phyloP scores from a whole-genome alignment of 257 asterid species.

The Gardenia jasminoides region DNA sequence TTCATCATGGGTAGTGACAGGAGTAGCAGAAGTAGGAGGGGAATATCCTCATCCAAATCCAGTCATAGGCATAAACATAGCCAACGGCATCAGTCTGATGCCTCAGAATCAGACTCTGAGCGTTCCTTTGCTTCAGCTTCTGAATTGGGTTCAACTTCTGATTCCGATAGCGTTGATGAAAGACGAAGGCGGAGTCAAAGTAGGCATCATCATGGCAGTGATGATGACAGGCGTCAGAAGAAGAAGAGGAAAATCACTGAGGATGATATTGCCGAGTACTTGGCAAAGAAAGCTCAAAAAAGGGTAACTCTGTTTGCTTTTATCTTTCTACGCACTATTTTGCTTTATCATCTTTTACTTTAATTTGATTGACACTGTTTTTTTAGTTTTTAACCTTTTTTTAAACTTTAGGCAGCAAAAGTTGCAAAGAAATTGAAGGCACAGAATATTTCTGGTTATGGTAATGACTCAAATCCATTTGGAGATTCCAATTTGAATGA shows the following conservation, averaged over 20 bases:
- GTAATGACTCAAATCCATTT: slow-evolving; percentile 11
- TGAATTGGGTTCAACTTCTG: slow-evolving; percentile 26
- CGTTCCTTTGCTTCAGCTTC: slow-evolving; percentile 29
- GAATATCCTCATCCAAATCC: slow-evolving; percentile 13
- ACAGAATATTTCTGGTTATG: slow-evolving; percentile 25
- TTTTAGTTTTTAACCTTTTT: background rate
- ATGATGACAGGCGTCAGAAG: slow-evolving; percentile 18
- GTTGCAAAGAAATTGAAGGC: slow-evolving; percentile 74
- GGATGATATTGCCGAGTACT: slow-evolving; percentile 57
- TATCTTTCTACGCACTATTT: background rate
- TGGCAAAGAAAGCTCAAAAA: slow-evolving; percentile 69
- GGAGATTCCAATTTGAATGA: slow-evolving; percentile 89
- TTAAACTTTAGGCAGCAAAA: slow-evolving; percentile 50
- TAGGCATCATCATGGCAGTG: slow-evolving; percentile 14
- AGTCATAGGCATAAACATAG: slow-evolving; percentile 15
- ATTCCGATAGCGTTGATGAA: slow-evolving; percentile 14
- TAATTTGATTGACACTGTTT: background rate
- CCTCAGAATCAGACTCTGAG: slow-evolving; percentile 24
- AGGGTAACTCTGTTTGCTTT: slow-evolving; percentile 26
- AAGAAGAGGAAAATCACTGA: slow-evolving; percentile 57
- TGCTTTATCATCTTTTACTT: background rate
- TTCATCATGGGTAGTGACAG: background rate
- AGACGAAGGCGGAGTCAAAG: slow-evolving; percentile 27
- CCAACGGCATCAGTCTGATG: slow-evolving; percentile 18
- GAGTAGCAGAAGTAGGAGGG: slow-evolving; percentile 5